Evolutionary conservation across 2,329 filamentous ascomycete species (phyloP).

Genomic region (Aspergillus thermomutatus): DNA sequence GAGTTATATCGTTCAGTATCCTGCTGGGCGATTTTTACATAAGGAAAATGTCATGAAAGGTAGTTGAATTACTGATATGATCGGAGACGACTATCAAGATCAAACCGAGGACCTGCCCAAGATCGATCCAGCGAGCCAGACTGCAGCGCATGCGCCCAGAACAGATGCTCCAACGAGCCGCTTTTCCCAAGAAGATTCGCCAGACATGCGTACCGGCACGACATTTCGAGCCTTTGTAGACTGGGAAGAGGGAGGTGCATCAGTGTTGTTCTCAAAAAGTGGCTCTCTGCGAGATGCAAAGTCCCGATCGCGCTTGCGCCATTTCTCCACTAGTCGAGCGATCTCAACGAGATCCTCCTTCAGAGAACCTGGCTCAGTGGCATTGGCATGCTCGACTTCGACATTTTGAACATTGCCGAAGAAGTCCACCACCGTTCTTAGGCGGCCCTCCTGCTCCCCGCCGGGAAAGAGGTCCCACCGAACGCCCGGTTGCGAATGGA

Average conservation of each 20-base stretch:
- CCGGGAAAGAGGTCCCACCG: slow-evolving; percentile 93
- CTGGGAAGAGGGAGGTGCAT: slow-evolving; percentile 9
- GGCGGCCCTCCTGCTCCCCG: slow-evolving; percentile 71
- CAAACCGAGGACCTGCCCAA: slow-evolving; percentile 23
- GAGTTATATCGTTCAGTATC: no score
- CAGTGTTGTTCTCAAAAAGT: slow-evolving; percentile 9
- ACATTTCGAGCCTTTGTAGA: slow-evolving; percentile 37
- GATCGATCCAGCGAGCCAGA: slow-evolving; percentile 36
- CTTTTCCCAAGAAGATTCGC: slow-evolving; percentile 64
- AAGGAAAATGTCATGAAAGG: neutral
- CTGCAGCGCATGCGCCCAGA: slow-evolving; percentile 32
- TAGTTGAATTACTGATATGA: slow-evolving; percentile 2
- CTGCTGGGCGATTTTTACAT: neutral
- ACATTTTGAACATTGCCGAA: slow-evolving; percentile 98
- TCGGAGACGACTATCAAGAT: slow-evolving; percentile 1
- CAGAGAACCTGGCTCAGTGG: slow-evolving; percentile 51
- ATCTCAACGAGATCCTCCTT: slow-evolving; percentile 74
- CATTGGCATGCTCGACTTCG: slow-evolving; percentile 68
- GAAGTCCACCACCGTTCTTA: slow-evolving; percentile 88
- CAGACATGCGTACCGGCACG: slow-evolving; percentile 58
- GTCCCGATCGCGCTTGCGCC: slow-evolving; percentile 37
- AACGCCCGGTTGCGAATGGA: slow-evolving; percentile 87
- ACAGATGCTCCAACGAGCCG: slow-evolving; percentile 35
- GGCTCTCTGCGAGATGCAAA: slow-evolving; percentile 24
- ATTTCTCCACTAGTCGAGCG: slow-evolving; percentile 57